phyloP scores from a whole-genome alignment of 306 rosid species.

The Cucurbita maxima region DNA sequence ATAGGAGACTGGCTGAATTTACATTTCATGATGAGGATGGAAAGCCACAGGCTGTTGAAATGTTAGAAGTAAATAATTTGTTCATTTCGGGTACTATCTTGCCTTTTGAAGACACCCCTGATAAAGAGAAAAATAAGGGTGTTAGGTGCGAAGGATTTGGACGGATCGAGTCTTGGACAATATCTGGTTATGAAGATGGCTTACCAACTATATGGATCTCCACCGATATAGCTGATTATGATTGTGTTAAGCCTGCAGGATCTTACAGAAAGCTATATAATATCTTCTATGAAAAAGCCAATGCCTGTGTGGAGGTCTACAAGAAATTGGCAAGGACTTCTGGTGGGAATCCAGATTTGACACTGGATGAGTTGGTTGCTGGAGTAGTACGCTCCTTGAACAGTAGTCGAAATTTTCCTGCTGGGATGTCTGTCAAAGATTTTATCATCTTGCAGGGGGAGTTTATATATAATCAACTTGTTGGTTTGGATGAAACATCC shows the following conservation, averaged over 20 bases:
- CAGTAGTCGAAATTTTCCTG: constrained; percentile 47
- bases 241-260: constrained; percentile 58
- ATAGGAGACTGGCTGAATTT: constrained; percentile 63
- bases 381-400: constrained; percentile 68
- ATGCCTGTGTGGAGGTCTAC: constrained; percentile 67
- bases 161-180: constrained; percentile 74
- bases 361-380: constrained; percentile 81
- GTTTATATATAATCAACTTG: constrained; percentile 63
- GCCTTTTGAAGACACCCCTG: constrained; percentile 42
- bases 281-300: constrained; percentile 58
- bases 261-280: constrained; percentile 55
- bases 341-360: constrained; percentile 47
- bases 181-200: constrained; percentile 90
- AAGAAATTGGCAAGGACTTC: constrained; percentile 44
- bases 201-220: constrained; percentile 76
- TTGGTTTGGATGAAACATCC: constrained; percentile 59
- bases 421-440: constrained; percentile 55
- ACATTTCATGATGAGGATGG: constrained; percentile 62
- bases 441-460: constrained; percentile 70
- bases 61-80: constrained; percentile 61
- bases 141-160: constrained; percentile 75
- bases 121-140: constrained; percentile 52
- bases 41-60: constrained; percentile 44
- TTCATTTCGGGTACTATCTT: constrained; percentile 58
- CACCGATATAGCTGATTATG: constrained; percentile 70